Percentiles rank a stretch among this genome's conserved stretches.
These are phyloP conservation scores for Fusarium goolgardi DNA, from an alignment of 2,329 filamentous ascomycete species.

Conservation along the genomic window DNA sequence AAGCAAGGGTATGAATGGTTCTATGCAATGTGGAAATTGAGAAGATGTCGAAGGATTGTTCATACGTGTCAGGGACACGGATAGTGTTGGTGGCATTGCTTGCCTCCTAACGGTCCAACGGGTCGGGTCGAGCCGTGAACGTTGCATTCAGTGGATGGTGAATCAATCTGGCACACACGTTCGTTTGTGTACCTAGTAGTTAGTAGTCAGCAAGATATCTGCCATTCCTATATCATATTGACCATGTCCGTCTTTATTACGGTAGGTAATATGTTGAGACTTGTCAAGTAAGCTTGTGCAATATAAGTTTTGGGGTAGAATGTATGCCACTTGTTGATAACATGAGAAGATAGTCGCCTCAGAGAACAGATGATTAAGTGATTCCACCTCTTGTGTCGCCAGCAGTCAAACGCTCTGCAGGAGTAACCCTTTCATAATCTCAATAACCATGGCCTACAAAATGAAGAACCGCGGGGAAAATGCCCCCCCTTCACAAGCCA, in stretches of 20 bases:
- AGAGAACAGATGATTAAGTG: neutral
- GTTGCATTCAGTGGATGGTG: neutral
- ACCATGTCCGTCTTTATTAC: neutral
- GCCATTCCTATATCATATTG: neutral
- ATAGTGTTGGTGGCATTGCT: neutral
- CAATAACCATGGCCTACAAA: neutral
- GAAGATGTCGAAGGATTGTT: neutral
- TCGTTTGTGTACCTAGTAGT: neutral
- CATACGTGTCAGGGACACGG: neutral
- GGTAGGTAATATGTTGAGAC: neutral
- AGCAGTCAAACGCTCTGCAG: neutral
- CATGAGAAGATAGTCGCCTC: neutral
- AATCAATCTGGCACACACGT: neutral
- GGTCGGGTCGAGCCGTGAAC: slow-evolving; percentile 1
- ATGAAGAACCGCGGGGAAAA: neutral
- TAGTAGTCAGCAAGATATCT: neutral
- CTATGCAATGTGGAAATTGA: neutral
- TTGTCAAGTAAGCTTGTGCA: neutral
- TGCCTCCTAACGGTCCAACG: neutral
- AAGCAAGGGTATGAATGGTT: neutral
- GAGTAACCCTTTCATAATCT: neutral
- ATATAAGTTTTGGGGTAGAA: neutral
- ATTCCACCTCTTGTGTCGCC: neutral
- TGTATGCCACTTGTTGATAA: neutral
- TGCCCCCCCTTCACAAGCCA: neutral